Evolutionary conservation across 2,329 filamentous ascomycete genomes (phyloP).

Genomic region (Cordyceps cateniannulata): DNA sequence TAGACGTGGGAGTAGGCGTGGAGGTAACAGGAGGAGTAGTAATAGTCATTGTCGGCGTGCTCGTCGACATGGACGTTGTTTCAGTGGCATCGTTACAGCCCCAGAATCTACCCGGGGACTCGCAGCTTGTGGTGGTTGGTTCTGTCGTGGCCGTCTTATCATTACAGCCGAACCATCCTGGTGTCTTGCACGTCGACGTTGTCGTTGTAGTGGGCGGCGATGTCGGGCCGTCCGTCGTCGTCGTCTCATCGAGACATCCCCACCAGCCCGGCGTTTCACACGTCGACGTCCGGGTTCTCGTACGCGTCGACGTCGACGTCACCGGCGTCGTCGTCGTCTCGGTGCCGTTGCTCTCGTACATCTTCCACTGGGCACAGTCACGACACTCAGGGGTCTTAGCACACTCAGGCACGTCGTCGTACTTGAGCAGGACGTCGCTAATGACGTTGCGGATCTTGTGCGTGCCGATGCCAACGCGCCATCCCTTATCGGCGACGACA

Average conservation of each 20-base stretch:
- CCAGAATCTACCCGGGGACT: conserved; percentile 49
- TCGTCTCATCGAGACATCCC: conserved; percentile 67
- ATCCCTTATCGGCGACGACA: conserved; percentile 83
- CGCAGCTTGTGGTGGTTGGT: conserved; percentile 20
- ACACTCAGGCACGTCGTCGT: conserved; percentile 75
- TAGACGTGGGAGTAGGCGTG: conserved; percentile 29
- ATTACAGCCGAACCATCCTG: conserved; percentile 63
- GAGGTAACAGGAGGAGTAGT: conserved; percentile 45
- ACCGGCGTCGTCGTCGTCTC: conserved; percentile 57
- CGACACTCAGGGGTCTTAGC: conserved; percentile 70
- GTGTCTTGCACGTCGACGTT: conserved; percentile 53
- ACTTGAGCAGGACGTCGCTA: conserved; percentile 75
- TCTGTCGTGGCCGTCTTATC: conserved; percentile 32
- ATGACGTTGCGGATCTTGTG: conserved; percentile 90
- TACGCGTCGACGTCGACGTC: conserved; percentile 38
- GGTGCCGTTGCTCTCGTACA: conserved; percentile 86
- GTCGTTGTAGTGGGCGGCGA: conserved; percentile 32
- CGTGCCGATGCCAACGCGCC: conserved; percentile 84
- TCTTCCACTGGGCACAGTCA: conserved; percentile 91
- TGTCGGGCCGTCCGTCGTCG: conserved; percentile 34
- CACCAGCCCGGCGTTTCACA: conserved; percentile 93
- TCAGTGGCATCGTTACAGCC: conserved; percentile 42
- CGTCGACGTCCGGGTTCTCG: conserved; percentile 74
- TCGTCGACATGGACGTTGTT: conserved; percentile 20
- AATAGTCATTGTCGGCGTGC: conserved; percentile 18